Percentiles rank a stretch among this genome's conserved stretches.
Evolutionary conservation across 2,329 filamentous ascomycete species (phyloP).

Genomic region (Phialophora chinensis): DNA sequence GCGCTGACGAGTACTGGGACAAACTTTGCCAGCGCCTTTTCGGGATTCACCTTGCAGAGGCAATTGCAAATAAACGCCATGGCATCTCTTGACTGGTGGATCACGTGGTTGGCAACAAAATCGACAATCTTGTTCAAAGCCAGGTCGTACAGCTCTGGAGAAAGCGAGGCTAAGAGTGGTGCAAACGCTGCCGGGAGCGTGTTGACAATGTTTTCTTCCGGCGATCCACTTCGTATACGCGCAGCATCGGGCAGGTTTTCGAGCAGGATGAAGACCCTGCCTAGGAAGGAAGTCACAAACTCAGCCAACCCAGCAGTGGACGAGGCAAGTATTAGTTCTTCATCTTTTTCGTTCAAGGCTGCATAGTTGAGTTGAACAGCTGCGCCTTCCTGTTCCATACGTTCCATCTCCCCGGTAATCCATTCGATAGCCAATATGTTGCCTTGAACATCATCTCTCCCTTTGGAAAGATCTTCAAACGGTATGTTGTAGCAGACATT

Average conservation of each 20-base stretch:
- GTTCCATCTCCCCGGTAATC: conserved; percentile 92
- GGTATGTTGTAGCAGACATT: conserved; percentile 96
- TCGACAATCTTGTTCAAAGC: conserved; percentile 88
- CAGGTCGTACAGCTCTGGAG: conserved; percentile 90
- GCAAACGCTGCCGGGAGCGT: conserved; percentile 89
- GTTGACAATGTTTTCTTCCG: conserved; percentile 96
- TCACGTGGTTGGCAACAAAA: conserved; percentile 91
- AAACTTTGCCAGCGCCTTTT: conserved; percentile 89
- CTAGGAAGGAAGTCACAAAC: conserved; percentile 87
- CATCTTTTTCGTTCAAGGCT: conserved; percentile 82
- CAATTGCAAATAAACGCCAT: conserved; percentile 99
- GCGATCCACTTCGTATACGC: conserved; percentile 84
- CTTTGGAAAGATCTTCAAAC: conserved; percentile 78
- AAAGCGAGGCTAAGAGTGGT: conserved; percentile 86
- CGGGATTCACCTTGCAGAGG: conserved; percentile 91
- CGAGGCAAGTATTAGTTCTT: conserved; percentile 85
- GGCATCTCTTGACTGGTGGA: conserved; percentile 93
- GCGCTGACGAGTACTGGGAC: conserved; percentile 88
- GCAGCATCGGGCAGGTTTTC: conserved; percentile 94
- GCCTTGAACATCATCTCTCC: conserved; percentile 70
- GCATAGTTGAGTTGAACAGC: conserved; percentile 85
- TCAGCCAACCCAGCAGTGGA: conserved; percentile 94
- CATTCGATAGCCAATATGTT: conserved; percentile 84
- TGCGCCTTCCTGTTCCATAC: conserved; percentile 87
- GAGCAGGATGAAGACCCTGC: conserved; percentile 90